Conservation (phyloP, 2,329 filamentous ascomycete genomes). For the Alternaria brassicicola region DNA sequence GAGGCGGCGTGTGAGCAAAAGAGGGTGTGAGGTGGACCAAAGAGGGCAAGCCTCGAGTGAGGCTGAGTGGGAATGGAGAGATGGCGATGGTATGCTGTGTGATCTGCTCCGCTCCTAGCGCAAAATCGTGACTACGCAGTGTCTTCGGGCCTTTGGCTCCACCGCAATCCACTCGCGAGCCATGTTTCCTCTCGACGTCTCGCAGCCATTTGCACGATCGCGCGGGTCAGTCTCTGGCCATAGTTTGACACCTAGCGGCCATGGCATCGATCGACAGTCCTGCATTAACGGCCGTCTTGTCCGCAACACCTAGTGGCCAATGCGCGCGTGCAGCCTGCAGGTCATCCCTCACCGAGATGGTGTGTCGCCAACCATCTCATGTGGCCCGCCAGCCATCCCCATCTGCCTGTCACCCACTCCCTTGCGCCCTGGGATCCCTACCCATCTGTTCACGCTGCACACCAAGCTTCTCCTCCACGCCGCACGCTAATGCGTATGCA, state of each 20-base stretch:
- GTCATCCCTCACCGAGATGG: constrained; percentile 34
- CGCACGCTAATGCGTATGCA: constrained; percentile 43
- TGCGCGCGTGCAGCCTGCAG: constrained; percentile 35
- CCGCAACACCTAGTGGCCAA: constrained; percentile 36
- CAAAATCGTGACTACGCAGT: constrained; percentile 3
- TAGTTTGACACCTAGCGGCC: constrained; percentile 19
- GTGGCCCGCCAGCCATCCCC: constrained; percentile 36
- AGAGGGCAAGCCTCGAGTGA: constrained; percentile 29
- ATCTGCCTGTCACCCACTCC: constrained; percentile 40
- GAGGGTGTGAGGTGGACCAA: constrained; percentile 24
- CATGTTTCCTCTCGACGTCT: constrained; percentile 7
- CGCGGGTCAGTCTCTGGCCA: constrained; percentile 19
- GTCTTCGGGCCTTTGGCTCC: constrained; percentile 19
- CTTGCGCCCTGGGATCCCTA: constrained; percentile 38
- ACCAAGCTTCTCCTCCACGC: constrained; percentile 46
- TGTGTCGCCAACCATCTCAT: constrained; percentile 30
- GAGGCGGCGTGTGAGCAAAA: constrained; percentile 30
- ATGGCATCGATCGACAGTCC: constrained; percentile 38
- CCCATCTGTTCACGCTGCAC: constrained; percentile 38
- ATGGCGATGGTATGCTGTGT: constrained; percentile 26
- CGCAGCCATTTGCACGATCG: constrained; percentile 24
- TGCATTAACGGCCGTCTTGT: constrained; percentile 40
- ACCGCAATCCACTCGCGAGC: background rate
- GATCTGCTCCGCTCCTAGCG: constrained; percentile 28
- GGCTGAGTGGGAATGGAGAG: constrained; percentile 28